Conservation (phyloP, 2,329 filamentous ascomycete genomes). For the Alternaria atra region DNA sequence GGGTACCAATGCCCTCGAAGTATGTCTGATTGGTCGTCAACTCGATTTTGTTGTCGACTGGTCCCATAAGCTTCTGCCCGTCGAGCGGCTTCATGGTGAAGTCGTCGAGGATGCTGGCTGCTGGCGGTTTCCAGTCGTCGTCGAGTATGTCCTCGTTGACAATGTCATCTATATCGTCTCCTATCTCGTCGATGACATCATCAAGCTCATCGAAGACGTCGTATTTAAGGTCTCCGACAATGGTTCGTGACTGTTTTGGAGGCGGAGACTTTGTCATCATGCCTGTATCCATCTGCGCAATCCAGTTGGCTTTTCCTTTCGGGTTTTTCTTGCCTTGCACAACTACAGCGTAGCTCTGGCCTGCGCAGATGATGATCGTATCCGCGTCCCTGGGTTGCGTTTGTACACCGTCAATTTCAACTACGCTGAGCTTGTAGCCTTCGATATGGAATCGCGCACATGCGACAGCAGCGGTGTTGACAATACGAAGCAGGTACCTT, state of each 20-base stretch:
- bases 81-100: constrained; percentile 74
- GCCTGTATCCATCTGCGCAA: constrained; percentile 59
- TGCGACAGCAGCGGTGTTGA: constrained; percentile 62
- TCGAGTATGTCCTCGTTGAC: constrained; percentile 57
- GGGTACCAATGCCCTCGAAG: constrained; percentile 65
- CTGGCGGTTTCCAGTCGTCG: constrained; percentile 62
- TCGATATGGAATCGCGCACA: constrained; percentile 57
- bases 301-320: constrained; percentile 66
- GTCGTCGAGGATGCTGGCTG: constrained; percentile 70
- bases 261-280: constrained; percentile 57
- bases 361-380: constrained; percentile 45
- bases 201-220: constrained; percentile 13
- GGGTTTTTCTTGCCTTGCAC: constrained; percentile 25
- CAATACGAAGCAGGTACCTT: constrained; percentile 70
- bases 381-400: constrained; percentile 53
- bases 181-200: neutral
- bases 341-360: constrained; percentile 35
- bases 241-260: constrained; percentile 15
- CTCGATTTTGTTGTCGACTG: constrained; percentile 69
- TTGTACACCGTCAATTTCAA: constrained; percentile 49
- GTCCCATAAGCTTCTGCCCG: constrained; percentile 64
- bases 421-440: constrained; percentile 35
- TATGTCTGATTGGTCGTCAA: constrained; percentile 68
- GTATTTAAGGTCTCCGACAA: constrained; percentile 28
- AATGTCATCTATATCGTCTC: constrained; percentile 66